phyloP scores from a whole-genome alignment of 495 filamentous ascomycete species.

The Arthonia radiata region DNA sequence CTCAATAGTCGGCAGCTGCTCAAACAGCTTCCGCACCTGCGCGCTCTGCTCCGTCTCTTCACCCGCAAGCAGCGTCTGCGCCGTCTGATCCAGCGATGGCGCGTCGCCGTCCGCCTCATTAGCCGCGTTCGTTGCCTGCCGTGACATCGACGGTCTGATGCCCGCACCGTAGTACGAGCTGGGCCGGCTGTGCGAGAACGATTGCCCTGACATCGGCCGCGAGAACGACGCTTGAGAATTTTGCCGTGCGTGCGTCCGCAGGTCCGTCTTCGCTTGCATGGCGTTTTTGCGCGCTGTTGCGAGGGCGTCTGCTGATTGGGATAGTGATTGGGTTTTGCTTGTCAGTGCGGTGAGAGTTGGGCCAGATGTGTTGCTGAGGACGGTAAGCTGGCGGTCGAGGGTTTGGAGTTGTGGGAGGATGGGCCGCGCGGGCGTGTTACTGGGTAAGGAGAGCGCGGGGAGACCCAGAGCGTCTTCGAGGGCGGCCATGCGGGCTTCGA shows the following conservation, averaged over 20 bases:
- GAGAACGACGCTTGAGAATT: too few species aligned
- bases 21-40: constrained; percentile 83
- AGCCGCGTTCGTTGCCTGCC: too few species aligned
- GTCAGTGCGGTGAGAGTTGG: constrained; percentile 50
- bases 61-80: constrained; percentile 14
- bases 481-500: constrained; percentile 52
- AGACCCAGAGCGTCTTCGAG: constrained; percentile 58
- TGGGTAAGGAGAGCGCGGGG: background rate
- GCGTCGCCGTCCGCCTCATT: constrained; percentile 37
- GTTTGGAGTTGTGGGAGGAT: constrained; percentile 58
- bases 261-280: too few species aligned
- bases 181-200: too few species aligned
- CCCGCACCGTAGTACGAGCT: too few species aligned
- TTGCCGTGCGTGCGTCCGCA: too few species aligned
- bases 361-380: constrained; percentile 35
- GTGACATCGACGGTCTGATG: too few species aligned
- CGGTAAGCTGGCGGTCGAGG: constrained; percentile 46
- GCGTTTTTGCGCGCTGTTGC: constrained; percentile 38
- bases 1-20: constrained; percentile 71
- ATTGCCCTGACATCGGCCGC: too few species aligned
- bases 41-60: constrained; percentile 39
- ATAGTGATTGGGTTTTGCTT: constrained; percentile 44
- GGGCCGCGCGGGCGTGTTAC: constrained; percentile 27
- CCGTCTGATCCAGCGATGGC: constrained; percentile 4
- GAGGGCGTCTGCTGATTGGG: constrained; percentile 55